Conservation (phyloP, 2,329 filamentous ascomycete species). For the Fusarium irregulare region DNA sequence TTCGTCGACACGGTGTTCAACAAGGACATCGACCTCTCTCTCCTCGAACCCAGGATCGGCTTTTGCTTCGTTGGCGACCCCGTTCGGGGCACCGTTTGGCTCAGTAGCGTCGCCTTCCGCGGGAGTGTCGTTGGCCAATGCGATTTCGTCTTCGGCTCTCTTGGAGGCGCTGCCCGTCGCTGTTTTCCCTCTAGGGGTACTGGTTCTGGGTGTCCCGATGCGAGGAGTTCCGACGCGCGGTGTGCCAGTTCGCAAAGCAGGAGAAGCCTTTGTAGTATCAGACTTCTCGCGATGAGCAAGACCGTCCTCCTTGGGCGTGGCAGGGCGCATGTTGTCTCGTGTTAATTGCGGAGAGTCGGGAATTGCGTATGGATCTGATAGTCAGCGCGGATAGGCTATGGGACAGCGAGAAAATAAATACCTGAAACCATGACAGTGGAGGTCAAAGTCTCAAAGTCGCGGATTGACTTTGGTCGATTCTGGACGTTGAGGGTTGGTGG, state of each 20-base stretch:
- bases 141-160: neutral
- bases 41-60: slow-evolving; percentile 19
- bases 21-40: slow-evolving; percentile 42
- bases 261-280: slow-evolving; percentile 21
- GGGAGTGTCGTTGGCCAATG: neutral
- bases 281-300: slow-evolving; percentile 30
- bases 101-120: neutral
- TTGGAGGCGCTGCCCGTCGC: neutral
- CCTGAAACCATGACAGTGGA: slow-evolving; percentile 28
- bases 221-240: slow-evolving; percentile 21
- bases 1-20: slow-evolving; percentile 37
- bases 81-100: slow-evolving; percentile 28
- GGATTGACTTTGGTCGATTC: slow-evolving; percentile 24
- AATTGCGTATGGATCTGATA: slow-evolving; percentile 43
- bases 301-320: slow-evolving; percentile 28
- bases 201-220: slow-evolving; percentile 15
- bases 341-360: slow-evolving; percentile 30
- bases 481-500: slow-evolving; percentile 2
- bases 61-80: slow-evolving; percentile 1
- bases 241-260: slow-evolving; percentile 19
- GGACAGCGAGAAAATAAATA: slow-evolving; percentile 4
- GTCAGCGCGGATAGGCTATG: slow-evolving; percentile 8
- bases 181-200: neutral
- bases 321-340: slow-evolving; percentile 18
- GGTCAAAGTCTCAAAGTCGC: slow-evolving; percentile 2